Percentiles rank a stretch among this genome's conserved stretches.
These are phyloP conservation scores for Fusarium chlamydosporum DNA, from an alignment of 2,329 filamentous ascomycete species.

Conservation along the genomic window DNA sequence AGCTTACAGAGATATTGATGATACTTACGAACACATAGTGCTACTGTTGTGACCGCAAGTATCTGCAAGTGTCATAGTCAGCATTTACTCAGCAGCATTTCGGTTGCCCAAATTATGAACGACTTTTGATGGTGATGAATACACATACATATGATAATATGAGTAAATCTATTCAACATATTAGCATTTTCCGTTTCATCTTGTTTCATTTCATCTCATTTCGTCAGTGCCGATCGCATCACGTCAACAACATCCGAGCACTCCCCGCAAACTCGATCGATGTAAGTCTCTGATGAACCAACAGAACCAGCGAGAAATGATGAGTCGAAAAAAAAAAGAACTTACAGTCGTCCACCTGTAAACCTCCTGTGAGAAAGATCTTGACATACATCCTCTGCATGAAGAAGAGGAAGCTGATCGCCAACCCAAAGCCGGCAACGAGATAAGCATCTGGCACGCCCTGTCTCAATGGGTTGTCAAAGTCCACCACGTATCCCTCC, in stretches of 20 bases:
- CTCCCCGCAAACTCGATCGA: constrained; percentile 3
- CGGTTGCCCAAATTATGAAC: neutral
- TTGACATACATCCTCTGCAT: constrained; percentile 51
- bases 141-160: constrained; percentile 38
- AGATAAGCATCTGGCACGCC: constrained; percentile 45
- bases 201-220: neutral
- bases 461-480: constrained; percentile 52
- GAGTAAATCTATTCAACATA: constrained; percentile 28
- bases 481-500: constrained; percentile 54
- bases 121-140: neutral
- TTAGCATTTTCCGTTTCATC: constrained; percentile 18
- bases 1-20: neutral
- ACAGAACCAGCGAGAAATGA: neutral
- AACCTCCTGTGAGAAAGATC: constrained; percentile 39
- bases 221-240: neutral
- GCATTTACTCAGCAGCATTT: neutral
- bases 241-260: neutral
- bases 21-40: constrained; percentile 40
- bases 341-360: constrained; percentile 50
- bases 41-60: constrained; percentile 39
- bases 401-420: constrained; percentile 44
- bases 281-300: constrained; percentile 3
- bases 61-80: constrained; percentile 25
- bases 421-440: constrained; percentile 40
- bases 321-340: neutral